Evolutionary conservation across 306 rosid genomes (phyloP).

Genomic region (Trifolium repens): DNA sequence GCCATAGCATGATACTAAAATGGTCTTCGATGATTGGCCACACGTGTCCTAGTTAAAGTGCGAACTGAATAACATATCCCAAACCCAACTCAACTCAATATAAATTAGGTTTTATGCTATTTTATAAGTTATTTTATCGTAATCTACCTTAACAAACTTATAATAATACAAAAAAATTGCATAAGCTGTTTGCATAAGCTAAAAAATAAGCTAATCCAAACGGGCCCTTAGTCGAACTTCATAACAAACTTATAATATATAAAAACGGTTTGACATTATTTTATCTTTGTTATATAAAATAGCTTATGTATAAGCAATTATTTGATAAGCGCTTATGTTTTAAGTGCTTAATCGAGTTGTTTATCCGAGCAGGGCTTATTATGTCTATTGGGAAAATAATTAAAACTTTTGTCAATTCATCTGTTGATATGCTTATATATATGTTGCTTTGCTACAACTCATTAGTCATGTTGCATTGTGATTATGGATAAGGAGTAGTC

Average conservation of each 20-base stretch:
- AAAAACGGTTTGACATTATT: neutral
- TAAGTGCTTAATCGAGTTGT: neutral
- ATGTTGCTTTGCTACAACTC: slow-evolving; percentile 13
- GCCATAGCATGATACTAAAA: no score
- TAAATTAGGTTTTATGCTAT: no score
- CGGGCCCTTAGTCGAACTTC: neutral
- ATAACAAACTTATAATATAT: neutral
- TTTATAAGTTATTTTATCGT: no score
- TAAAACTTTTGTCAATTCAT: neutral
- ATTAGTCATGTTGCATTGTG: slow-evolving; percentile 12
- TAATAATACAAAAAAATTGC: no score
- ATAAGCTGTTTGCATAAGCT: no score
- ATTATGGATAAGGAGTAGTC: slow-evolving; percentile 11
- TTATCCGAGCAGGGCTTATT: neutral
- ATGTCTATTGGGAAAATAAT: neutral
- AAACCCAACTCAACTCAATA: no score
- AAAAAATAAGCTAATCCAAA: no score
- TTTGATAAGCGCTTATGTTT: neutral
- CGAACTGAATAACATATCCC: neutral
- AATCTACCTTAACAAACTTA: no score
- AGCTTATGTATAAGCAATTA: no score
- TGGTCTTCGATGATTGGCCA: no score
- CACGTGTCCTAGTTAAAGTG: no score
- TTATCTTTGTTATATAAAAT: no score
- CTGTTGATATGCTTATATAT: neutral